A percentile compares a stretch with the other conserved stretches of the same genome.
Conservation (phyloP, 2,329 filamentous ascomycete species). For the Ampelomyces quisqualis region DNA sequence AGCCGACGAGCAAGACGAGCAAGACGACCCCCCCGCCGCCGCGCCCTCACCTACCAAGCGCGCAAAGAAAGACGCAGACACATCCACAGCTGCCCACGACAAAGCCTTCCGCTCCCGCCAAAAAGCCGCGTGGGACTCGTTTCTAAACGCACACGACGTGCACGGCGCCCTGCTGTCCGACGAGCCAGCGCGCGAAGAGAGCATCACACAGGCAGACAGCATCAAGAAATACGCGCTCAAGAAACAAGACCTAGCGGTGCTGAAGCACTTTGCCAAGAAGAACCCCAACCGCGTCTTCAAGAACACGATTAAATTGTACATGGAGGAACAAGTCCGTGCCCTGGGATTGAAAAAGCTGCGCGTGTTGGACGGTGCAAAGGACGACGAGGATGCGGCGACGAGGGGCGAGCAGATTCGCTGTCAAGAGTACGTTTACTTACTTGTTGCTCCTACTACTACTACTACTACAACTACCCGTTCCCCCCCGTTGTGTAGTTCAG, state of each 20-base stretch:
- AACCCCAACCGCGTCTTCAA: constrained; percentile 11
- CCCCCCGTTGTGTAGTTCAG: too few species aligned
- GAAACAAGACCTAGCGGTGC: constrained; percentile 7
- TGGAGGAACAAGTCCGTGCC: constrained; percentile 7
- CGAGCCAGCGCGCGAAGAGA: constrained; percentile 6
- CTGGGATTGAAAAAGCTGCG: constrained; percentile 13
- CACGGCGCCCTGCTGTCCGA: constrained; percentile 4
- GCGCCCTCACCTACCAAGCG: constrained; percentile 6
- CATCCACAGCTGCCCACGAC: constrained; percentile 1
- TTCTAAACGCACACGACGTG: constrained; percentile 1
- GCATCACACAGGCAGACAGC: constrained; percentile 17
- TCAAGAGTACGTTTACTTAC: constrained; percentile 6
- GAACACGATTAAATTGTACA: constrained; percentile 12
- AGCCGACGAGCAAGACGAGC: neutral
- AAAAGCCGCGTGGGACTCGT: constrained; percentile 9
- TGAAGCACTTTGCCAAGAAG: constrained; percentile 11
- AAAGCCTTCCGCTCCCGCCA: constrained; percentile 5
- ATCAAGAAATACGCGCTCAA: constrained; percentile 16
- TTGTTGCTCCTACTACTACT: too few species aligned
- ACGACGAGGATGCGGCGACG: neutral
- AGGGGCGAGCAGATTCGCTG: constrained; percentile 11
- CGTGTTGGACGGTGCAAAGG: constrained; percentile 3
- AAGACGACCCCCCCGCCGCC: neutral
- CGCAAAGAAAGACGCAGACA: constrained; percentile 5
- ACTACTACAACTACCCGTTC: too few species aligned